Evolutionary conservation across 2,329 filamentous ascomycete genomes (phyloP).

Genomic region (Neoscytalidium dimidiatum): DNA sequence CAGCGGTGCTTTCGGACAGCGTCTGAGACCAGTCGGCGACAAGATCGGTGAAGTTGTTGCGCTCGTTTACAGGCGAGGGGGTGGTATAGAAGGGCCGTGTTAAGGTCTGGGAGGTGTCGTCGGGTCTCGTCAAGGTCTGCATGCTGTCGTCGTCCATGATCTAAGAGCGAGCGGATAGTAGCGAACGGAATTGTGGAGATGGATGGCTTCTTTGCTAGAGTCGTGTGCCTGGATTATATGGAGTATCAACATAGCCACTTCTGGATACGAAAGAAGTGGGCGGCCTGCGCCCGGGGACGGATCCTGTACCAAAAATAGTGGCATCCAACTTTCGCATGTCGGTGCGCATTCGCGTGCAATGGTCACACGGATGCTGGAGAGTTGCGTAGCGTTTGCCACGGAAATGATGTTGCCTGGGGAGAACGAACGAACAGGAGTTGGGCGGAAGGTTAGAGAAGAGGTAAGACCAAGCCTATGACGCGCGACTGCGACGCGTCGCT

Average conservation of each 20-base stretch:
- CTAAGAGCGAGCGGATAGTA: background rate
- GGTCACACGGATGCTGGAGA: background rate
- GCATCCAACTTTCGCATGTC: background rate
- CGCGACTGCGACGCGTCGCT: background rate
- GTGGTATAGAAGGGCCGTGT: background rate
- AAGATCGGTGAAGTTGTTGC: conserved; percentile 17
- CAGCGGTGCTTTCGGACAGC: background rate
- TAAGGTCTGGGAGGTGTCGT: background rate
- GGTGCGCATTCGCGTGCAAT: background rate
- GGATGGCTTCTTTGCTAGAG: background rate
- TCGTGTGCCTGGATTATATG: background rate
- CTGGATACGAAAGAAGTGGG: conserved; percentile 10
- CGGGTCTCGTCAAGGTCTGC: background rate
- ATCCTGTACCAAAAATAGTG: conserved; percentile 13
- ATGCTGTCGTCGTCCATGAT: conserved; percentile 5
- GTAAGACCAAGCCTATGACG: background rate
- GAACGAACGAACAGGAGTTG: background rate
- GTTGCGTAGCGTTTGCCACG: conserved; percentile 9
- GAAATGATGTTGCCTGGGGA: background rate
- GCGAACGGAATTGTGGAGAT: background rate
- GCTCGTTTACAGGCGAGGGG: background rate
- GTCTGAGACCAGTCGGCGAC: conserved; percentile 8
- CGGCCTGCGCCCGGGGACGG: conserved; percentile 1
- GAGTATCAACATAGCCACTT: conserved; percentile 12
- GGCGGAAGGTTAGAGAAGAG: background rate